A percentile compares a stretch with the other conserved stretches of the same genome.
phyloP scores from a whole-genome alignment of 2,329 filamentous ascomycete genomes.

The Colletotrichum filicis region DNA sequence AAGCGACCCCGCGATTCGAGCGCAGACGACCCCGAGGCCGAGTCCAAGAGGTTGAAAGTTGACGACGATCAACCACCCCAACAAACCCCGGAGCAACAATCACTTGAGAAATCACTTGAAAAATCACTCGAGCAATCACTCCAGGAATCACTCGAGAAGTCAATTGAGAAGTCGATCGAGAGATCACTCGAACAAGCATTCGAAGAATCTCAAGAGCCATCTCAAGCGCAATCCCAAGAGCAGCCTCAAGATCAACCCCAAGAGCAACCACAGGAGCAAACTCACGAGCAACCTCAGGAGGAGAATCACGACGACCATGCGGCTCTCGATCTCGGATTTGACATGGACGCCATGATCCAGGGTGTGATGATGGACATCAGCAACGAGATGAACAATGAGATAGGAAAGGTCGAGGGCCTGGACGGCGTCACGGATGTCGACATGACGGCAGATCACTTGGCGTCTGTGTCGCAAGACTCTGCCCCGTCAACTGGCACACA shows the following conservation, averaged over 20 bases:
- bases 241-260: background rate
- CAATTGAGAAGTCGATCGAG: too few species aligned
- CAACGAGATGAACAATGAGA: constrained; percentile 16
- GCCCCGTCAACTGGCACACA: constrained; percentile 38
- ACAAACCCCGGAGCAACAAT: background rate
- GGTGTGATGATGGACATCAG: constrained; percentile 43
- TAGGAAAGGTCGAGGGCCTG: constrained; percentile 37
- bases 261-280: background rate
- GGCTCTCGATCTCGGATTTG: constrained; percentile 41
- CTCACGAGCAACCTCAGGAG: background rate
- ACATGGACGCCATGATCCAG: constrained; percentile 38
- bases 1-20: constrained; percentile 50
- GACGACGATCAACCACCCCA: constrained; percentile 12
- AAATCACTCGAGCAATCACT: background rate
- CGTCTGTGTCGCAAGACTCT: constrained; percentile 33
- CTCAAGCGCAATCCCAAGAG: background rate
- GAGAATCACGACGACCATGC: constrained; percentile 40
- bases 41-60: constrained; percentile 43
- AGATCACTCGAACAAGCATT: too few species aligned
- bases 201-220: background rate
- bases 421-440: constrained; percentile 45
- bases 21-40: constrained; percentile 42
- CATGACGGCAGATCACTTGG: constrained; percentile 26
- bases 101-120: background rate
- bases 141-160: background rate